Evolutionary conservation across 805 yeast species (phyloP).

Genomic region (Ogataea henricii): DNA sequence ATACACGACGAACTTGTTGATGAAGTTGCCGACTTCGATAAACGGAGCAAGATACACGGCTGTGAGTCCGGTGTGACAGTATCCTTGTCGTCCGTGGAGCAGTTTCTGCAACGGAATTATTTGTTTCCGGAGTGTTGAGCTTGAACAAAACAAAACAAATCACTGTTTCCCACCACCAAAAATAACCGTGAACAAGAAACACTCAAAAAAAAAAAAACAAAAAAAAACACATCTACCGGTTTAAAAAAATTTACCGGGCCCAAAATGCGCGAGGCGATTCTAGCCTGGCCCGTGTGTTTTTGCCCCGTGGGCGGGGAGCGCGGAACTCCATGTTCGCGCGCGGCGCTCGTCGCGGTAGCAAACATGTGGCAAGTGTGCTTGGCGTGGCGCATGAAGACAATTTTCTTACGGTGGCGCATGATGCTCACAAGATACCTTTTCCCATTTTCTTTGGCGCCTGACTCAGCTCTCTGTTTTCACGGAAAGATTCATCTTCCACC

Average conservation of each 20-base stretch:
- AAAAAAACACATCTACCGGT: conserved; percentile 6
- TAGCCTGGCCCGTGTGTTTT: neutral
- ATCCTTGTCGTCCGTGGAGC: neutral
- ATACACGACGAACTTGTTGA: too few relatives aligned
- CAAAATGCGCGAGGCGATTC: neutral
- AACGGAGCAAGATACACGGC: neutral
- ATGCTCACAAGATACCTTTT: too few relatives aligned
- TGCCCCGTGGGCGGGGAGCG: too few relatives aligned
- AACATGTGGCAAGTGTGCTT: too few relatives aligned
- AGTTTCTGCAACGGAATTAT: neutral
- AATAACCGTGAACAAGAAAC: conserved; percentile 1
- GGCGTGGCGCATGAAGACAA: too few relatives aligned
- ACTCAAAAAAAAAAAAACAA: conserved; percentile 3
- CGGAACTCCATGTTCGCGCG: too few relatives aligned
- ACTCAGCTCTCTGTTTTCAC: neutral
- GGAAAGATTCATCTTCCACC: neutral
- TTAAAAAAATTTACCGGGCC: neutral
- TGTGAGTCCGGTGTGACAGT: neutral
- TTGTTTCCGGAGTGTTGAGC: neutral
- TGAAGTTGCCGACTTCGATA: neutral
- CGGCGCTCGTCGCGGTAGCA: too few relatives aligned
- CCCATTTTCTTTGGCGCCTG: too few relatives aligned
- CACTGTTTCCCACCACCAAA: neutral
- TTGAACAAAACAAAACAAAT: neutral
- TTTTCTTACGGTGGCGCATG: too few relatives aligned